These are phyloP conservation scores for Hypoxylon lienhwacheense DNA, from an alignment of 495 filamentous ascomycete species.

Conservation along the genomic window DNA sequence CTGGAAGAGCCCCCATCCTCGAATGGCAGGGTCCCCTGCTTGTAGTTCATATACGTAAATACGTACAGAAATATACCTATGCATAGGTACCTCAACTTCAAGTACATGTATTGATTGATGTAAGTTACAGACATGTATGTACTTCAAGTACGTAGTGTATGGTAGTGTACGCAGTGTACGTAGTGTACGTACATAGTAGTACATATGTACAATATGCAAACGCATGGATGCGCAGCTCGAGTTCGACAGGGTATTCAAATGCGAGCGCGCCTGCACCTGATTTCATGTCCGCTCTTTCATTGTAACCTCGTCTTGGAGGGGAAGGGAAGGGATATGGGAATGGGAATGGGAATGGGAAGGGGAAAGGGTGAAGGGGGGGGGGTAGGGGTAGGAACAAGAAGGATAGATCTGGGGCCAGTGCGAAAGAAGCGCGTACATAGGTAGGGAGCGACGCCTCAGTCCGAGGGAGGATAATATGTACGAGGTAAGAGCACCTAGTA, in stretches of 20 bases:
- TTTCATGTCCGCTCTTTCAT: slow-evolving; percentile 38
- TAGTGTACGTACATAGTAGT: slow-evolving; percentile 17
- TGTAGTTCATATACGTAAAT: slow-evolving; percentile 9
- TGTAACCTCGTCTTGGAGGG: slow-evolving; percentile 29
- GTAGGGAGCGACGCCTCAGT: slow-evolving; percentile 24
- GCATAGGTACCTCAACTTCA: too few species aligned
- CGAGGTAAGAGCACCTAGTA: slow-evolving; percentile 14
- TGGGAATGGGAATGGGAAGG: too few species aligned
- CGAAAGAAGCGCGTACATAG: too few species aligned
- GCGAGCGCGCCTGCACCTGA: slow-evolving; percentile 30
- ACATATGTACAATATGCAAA: slow-evolving; percentile 1
- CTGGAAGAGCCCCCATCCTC: background rate
- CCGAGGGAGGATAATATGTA: slow-evolving; percentile 13
- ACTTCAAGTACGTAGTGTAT: too few species aligned
- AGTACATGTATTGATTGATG: too few species aligned
- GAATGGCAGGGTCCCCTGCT: background rate
- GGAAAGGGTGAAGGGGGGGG: slow-evolving; percentile 1
- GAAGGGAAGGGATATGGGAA: too few species aligned
- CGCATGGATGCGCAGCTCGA: slow-evolving; percentile 21
- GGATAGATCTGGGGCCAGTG: slow-evolving; percentile 33
- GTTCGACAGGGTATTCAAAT: slow-evolving; percentile 34
- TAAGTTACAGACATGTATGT: too few species aligned
- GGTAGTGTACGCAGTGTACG: too few species aligned
- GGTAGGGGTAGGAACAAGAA: slow-evolving; percentile 16
- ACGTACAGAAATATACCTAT: slow-evolving; percentile 13